phyloP scores from a whole-genome alignment of 1,139 yeast species.

The Sugiyamaella grinbergsii region DNA sequence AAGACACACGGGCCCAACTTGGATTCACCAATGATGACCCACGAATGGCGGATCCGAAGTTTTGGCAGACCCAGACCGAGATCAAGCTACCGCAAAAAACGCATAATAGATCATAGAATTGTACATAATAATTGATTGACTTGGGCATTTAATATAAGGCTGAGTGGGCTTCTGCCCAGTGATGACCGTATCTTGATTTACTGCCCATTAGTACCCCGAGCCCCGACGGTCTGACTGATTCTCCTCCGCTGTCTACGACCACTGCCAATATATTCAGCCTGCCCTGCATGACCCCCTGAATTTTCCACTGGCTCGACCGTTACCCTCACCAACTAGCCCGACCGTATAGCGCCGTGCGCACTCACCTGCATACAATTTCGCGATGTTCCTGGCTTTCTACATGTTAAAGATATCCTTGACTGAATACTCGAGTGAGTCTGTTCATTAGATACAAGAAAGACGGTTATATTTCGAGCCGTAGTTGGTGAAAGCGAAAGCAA shows the following conservation, averaged over 20 bases:
- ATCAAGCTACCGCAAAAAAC: slow-evolving; percentile 20
- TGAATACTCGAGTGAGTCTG: neutral
- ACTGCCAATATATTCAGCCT: too few relatives aligned
- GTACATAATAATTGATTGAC: neutral
- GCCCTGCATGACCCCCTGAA: slow-evolving; percentile 14
- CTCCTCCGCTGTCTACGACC: too few relatives aligned
- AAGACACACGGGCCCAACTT: slow-evolving; percentile 57
- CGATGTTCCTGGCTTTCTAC: slow-evolving; percentile 7
- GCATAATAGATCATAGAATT: slow-evolving; percentile 14
- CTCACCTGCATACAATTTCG: slow-evolving; percentile 5
- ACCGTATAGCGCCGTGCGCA: slow-evolving; percentile 6
- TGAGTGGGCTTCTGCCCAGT: too few relatives aligned
- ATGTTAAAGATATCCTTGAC: slow-evolving; percentile 1
- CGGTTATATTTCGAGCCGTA: neutral
- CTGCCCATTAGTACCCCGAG: too few relatives aligned
- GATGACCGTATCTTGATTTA: too few relatives aligned
- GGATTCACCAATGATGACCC: slow-evolving; percentile 48
- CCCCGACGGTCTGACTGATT: too few relatives aligned
- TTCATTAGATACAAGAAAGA: neutral
- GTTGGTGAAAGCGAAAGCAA: too few relatives aligned
- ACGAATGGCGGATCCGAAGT: slow-evolving; percentile 64
- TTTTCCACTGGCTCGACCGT: neutral
- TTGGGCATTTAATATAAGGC: too few relatives aligned
- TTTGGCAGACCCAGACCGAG: slow-evolving; percentile 54
- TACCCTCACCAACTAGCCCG: slow-evolving; percentile 5